Conservation (phyloP, 768 basidiomycete species). For the Xerocomus spinulosus region DNA sequence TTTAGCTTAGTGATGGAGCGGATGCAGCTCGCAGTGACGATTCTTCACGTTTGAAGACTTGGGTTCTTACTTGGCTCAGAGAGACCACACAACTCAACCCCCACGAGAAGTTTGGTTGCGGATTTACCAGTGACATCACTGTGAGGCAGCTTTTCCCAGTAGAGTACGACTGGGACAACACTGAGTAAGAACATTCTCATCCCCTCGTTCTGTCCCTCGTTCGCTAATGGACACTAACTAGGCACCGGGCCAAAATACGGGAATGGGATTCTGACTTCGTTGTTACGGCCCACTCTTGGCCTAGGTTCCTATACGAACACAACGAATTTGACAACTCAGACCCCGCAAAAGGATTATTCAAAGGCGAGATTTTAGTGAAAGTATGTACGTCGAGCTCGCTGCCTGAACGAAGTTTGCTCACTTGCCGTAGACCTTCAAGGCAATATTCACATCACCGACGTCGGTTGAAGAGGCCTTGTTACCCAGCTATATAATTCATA, state of each 20-base stretch:
- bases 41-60: too few species aligned
- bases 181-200: not conserved
- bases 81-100: not conserved
- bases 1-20: too few species aligned
- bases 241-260: slow-evolving; percentile 2
- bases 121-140: slow-evolving; percentile 5
- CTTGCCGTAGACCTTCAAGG: slow-evolving; percentile 9
- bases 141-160: slow-evolving; percentile 4
- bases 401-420: not conserved
- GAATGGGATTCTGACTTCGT: slow-evolving; percentile 13
- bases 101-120: not conserved
- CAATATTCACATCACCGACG: slow-evolving; percentile 18
- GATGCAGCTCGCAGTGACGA: too few species aligned
- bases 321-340: slow-evolving; percentile 4
- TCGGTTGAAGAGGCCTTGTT: slow-evolving; percentile 7
- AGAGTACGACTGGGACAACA: slow-evolving; percentile 10
- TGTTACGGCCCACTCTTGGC: slow-evolving; percentile 17
- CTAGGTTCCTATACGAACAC: slow-evolving; percentile 14
- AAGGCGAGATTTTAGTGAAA: slow-evolving; percentile 13
- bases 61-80: too few species aligned
- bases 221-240: not conserved
- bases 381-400: slow-evolving; percentile 3
- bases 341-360: slow-evolving; percentile 16
- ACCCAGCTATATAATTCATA: too few species aligned
- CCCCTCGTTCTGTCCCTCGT: too few species aligned